Conservation (phyloP, 225 moss, liverwort and hornwort species). For the Takakia lepidozioides region DNA sequence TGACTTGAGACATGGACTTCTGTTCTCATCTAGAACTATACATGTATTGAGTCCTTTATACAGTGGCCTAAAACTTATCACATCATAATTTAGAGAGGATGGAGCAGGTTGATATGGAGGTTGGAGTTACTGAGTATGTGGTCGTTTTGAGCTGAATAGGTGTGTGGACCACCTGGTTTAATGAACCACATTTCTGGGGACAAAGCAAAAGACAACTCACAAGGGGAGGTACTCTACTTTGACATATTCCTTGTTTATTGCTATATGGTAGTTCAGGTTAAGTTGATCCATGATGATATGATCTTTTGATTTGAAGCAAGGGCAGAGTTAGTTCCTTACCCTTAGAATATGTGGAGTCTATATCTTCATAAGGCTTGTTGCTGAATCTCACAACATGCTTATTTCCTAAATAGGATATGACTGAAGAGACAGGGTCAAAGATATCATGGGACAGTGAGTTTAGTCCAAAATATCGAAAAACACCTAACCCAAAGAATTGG, state of each 20-base stretch:
- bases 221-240: constrained; percentile 98
- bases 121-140: no score
- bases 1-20: background rate
- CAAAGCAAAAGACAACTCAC: constrained; percentile 65
- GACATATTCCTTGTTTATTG: background rate
- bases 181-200: constrained; percentile 76
- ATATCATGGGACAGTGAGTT: no score
- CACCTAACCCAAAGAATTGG: no score
- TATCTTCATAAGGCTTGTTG: background rate
- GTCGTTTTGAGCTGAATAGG: constrained; percentile 18
- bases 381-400: background rate
- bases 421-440: no score
- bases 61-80: no score
- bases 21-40: no score
- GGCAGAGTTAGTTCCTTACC: no score
- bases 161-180: constrained; percentile 84
- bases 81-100: no score
- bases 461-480: no score
- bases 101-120: no score
- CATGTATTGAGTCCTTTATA: background rate
- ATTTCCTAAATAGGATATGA: background rate
- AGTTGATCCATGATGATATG: background rate
- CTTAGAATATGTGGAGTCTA: background rate
- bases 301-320: background rate
- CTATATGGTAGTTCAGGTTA: background rate